A percentile compares a stretch with the other conserved stretches of the same genome.
These are phyloP conservation scores for Begonia loranthoides DNA, from an alignment of 306 rosid genomes.

Conservation along the genomic window DNA sequence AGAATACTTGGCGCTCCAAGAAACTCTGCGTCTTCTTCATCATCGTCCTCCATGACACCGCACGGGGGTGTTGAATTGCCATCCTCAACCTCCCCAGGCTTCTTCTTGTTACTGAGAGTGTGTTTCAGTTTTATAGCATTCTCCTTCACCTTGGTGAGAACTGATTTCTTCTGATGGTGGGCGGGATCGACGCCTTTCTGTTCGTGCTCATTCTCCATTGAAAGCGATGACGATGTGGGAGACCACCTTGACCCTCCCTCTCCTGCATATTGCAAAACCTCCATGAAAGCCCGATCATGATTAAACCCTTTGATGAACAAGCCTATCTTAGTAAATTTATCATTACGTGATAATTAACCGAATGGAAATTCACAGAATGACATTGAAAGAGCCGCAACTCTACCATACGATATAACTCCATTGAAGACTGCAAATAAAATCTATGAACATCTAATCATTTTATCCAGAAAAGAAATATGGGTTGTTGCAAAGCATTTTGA, in stretches of 20 bases:
- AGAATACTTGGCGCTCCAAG: constrained; percentile 65
- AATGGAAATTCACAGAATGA: too few relatives aligned
- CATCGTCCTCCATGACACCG: constrained; percentile 26
- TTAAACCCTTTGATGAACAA: too few relatives aligned
- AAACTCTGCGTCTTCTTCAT: constrained; percentile 38
- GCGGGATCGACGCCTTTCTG: constrained; percentile 35
- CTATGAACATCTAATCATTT: too few relatives aligned
- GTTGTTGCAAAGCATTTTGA: too few relatives aligned
- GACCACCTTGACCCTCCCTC: constrained; percentile 29
- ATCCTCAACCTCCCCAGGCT: constrained; percentile 24
- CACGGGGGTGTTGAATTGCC: constrained; percentile 25
- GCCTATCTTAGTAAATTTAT: too few relatives aligned
- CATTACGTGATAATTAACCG: too few relatives aligned
- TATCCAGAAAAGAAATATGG: too few relatives aligned
- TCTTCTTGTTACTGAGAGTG: constrained; percentile 64
- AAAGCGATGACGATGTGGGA: constrained; percentile 16
- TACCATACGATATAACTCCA: too few relatives aligned
- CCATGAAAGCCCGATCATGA: too few relatives aligned
- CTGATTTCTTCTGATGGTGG: constrained; percentile 75
- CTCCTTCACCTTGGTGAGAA: constrained; percentile 75
- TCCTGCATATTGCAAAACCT: constrained; percentile 13
- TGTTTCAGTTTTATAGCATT: constrained; percentile 68
- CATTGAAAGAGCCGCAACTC: too few relatives aligned
- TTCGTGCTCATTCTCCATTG: constrained; percentile 29
- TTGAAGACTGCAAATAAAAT: too few relatives aligned